Evolutionary conservation across 306 rosid species (phyloP), one percentile per base, ranked within the genome.

Genomic region (Lithocarpus polystachyus): DNA sequence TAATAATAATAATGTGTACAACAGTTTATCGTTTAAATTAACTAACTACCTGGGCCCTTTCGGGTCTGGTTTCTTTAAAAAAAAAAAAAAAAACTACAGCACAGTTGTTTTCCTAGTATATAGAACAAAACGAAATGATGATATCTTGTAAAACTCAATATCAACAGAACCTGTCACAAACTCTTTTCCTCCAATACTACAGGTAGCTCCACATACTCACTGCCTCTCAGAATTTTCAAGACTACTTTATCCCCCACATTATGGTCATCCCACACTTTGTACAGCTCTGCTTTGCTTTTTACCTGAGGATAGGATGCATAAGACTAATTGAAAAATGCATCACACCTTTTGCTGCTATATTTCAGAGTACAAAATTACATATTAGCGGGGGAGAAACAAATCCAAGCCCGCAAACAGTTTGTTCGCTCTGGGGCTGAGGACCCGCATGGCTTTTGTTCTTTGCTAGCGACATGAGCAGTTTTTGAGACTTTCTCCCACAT

Each of bases 211-310:
- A 95, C 77, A 65, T 31, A 87, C 77, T 95, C 93, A 83, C 71
- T 78, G 35, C 90, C 94, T 57, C 98, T 92, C 65, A 86, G 89
- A 80, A 95, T 83, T 83, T 82, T 78, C 71, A 95, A 81, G 9
- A 72, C 82, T 62, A 92, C 93, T 82, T 85, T 79, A 68, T 90
- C 97, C 28, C 99, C 97, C 1, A 89, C 88, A 35, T 74, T 91
- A 76, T 91, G 90, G 4, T 95, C 98, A 85, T 95, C 97, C 83
- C 90, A 81, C 33, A 85, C 71, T 80, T 87, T 93, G 87, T 88
- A 83, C 86, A 95, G 77, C 70, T 93, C 97, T 82, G 90, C 97
- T 88, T 83, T 91, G 94, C 48, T 90, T 84, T 89, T 93, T 2
- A 94, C 95, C 99, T 94, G 86, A 11, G 53, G 73, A 83, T 56